These are phyloP conservation scores for Rhynchosporium secalis DNA, from an alignment of 2,329 filamentous ascomycete genomes.

Conservation along the genomic window DNA sequence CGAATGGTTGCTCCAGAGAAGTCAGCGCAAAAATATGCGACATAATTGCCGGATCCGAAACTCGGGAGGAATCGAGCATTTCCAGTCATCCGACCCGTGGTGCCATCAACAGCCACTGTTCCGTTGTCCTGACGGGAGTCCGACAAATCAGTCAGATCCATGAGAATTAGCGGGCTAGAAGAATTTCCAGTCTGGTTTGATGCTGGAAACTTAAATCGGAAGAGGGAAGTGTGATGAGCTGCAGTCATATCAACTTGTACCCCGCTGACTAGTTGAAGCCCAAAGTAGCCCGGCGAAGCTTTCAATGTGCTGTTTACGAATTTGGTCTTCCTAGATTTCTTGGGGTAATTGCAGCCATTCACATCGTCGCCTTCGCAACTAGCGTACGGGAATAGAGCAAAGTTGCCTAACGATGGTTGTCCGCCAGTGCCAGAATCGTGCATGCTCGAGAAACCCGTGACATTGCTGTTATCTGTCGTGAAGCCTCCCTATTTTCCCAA, in stretches of 20 bases:
- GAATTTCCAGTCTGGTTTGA: conserved; percentile 41
- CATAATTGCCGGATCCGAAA: conserved; percentile 63
- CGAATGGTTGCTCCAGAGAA: conserved; percentile 59
- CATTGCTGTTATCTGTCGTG: conserved; percentile 47
- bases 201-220: conserved; percentile 62
- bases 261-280: conserved; percentile 56
- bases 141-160: conserved; percentile 65
- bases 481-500: conserved; percentile 48
- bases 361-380: conserved; percentile 61
- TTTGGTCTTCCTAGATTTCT: conserved; percentile 44
- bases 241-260: conserved; percentile 67
- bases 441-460: conserved; percentile 39
- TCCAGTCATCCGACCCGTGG: conserved; percentile 62
- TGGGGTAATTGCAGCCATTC: conserved; percentile 61
- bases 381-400: conserved; percentile 68
- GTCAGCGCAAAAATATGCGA: conserved; percentile 66
- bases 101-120: conserved; percentile 53
- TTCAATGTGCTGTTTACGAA: conserved; percentile 50
- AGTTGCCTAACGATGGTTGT: conserved; percentile 67
- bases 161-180: conserved; percentile 57
- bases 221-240: conserved; percentile 63
- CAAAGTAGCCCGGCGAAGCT: conserved; percentile 65
- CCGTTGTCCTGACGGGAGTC: conserved; percentile 58
- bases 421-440: conserved; percentile 50
- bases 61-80: conserved; percentile 62